These are phyloP conservation scores for Marchantia polymorpha DNA, from an alignment of 225 moss, liverwort and hornwort genomes.

Conservation along the genomic window DNA sequence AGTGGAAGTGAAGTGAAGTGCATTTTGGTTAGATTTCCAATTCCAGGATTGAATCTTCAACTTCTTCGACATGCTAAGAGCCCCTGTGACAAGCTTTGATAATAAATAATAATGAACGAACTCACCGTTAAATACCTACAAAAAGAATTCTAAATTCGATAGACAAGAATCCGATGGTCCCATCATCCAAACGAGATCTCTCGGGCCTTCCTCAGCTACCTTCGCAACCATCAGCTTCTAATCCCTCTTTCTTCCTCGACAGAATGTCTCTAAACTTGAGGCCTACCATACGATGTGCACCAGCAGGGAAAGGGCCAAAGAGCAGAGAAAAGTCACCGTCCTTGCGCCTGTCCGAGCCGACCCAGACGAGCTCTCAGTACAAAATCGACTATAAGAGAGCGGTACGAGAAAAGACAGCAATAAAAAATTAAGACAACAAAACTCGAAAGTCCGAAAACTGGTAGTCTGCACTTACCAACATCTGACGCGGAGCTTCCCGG, in stretches of 20 bases:
- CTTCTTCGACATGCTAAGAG: background rate
- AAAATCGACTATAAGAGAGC: background rate
- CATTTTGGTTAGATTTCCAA: background rate
- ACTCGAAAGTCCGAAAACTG: background rate
- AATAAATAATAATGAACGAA: constrained; percentile 14
- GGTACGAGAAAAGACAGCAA: background rate
- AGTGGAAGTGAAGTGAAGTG: too few relatives aligned
- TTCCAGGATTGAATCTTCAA: constrained; percentile 1
- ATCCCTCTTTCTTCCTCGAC: background rate
- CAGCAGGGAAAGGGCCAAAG: background rate
- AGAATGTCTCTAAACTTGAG: background rate
- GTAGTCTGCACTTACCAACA: constrained; percentile 18
- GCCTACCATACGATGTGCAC: background rate
- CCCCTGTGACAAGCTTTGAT: background rate
- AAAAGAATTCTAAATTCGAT: background rate
- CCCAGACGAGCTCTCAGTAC: background rate
- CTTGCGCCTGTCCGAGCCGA: background rate
- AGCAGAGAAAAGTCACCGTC: background rate
- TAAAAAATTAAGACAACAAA: background rate
- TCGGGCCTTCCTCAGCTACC: background rate
- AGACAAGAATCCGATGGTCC: background rate
- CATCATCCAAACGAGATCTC: background rate
- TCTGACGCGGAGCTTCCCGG: constrained; percentile 16
- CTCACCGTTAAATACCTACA: constrained; percentile 21
- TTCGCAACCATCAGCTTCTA: constrained; percentile 2